Evolutionary conservation across 768 basidiomycete genomes (phyloP), one percentile per base, ranked within the genome.

Genomic region (Auriscalpium orientale): DNA sequence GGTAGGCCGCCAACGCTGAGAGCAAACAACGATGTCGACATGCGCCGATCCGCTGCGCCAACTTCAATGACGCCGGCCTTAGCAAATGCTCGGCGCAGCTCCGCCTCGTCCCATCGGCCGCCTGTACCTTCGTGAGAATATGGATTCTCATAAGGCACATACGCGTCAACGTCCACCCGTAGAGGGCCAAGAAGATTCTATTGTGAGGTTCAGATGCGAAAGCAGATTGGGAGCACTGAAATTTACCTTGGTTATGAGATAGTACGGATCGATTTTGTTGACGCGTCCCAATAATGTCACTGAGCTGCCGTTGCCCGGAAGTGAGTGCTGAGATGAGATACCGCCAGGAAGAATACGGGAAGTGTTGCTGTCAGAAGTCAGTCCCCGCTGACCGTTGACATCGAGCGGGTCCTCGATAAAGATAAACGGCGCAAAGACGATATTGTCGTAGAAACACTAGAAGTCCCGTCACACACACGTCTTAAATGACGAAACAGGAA

Each of bases 401-500:
- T 95, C 91, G 46, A 84, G 63, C 12, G 90, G 87, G 66, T 95
- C 93, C 67, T 98, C 97, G 58, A 98, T 88, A 63, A 94, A 98
- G 52, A 98, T 89, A 71, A 98, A 99, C 0, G 94, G 95, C 28
- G 91, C 90, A 69, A 93, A 94, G 18, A 93, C 83, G 56, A 95
- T 95, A 65, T 99, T 98, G 71, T 99, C 97, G 68, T 87, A 98
- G 68, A 93, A 94, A 62, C 87, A 95, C 92, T 97, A 62, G 35
- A 51, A 8, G 38, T 35, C 36, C 3, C 21, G 46, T 12, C 16
- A 21, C 43, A 51, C 43, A 51, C 36, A 51, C 20, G 43, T 33
- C 55, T 46, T 18, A 20, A 21, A 59, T 13, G 3, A 33, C 20
- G 28, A 8, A 16, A 44, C 46, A 22, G 46, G 33, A 18, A 49